phyloP scores from a whole-genome alignment of 305 asterid species.

The Solanum hybrid region DNA sequence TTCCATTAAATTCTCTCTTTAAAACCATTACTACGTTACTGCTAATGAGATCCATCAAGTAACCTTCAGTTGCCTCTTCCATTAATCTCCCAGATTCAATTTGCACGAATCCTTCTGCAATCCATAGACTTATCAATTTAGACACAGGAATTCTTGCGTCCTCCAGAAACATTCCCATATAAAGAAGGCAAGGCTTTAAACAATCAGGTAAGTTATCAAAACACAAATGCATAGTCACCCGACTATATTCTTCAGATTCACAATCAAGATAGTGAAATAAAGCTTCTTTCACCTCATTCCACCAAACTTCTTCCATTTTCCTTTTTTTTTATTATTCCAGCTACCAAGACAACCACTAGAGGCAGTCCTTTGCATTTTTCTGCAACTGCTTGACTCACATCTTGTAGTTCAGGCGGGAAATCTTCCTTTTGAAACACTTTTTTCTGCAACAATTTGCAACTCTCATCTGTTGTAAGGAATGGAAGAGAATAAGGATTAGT shows the following conservation, averaged over 20 bases:
- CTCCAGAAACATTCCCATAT: constrained; percentile 47
- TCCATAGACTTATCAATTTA: constrained; percentile 45
- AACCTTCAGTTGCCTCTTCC: neutral
- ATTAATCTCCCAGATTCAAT: neutral
- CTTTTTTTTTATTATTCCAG: neutral
- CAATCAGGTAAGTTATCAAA: constrained; percentile 15
- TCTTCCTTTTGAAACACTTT: too few relatives aligned
- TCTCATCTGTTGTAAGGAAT: too few relatives aligned
- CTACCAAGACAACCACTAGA: too few relatives aligned
- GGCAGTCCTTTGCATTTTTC: too few relatives aligned
- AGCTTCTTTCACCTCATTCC: neutral
- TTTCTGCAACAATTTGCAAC: too few relatives aligned
- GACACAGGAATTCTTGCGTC: constrained; percentile 37
- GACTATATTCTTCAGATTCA: neutral
- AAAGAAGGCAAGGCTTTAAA: constrained; percentile 44
- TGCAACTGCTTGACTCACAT: too few relatives aligned
- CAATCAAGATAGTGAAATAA: neutral
- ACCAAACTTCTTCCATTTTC: neutral
- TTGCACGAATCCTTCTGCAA: constrained; percentile 45
- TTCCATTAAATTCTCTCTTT: neutral
- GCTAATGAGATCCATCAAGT: neutral
- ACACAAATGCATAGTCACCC: neutral
- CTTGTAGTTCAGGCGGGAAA: too few relatives aligned
- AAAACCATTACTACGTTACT: neutral
- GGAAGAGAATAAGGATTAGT: too few relatives aligned